Evolutionary conservation across 192 early-diverging fungal species (phyloP).

Genomic region (Ramicandelaber brevisporus): DNA sequence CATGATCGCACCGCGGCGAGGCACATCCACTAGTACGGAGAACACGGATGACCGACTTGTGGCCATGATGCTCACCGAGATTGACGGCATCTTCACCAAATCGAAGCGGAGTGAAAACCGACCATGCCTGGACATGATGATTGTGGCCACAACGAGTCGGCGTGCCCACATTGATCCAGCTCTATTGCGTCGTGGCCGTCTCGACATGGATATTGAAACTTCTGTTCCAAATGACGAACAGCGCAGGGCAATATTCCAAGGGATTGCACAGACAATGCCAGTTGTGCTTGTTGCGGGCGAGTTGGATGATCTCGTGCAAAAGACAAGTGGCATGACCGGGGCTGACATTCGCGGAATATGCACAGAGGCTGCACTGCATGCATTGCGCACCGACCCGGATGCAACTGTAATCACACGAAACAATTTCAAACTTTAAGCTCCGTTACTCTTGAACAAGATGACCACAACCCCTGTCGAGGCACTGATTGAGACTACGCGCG

Average conservation of each 20-base stretch:
- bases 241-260: constrained; percentile 15
- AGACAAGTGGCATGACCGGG: constrained; percentile 8
- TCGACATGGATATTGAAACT: constrained; percentile 37
- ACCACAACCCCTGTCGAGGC: no score
- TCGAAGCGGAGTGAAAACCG: not conserved
- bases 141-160: constrained; percentile 25
- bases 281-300: constrained; percentile 14
- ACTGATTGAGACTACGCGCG: constrained; percentile 2
- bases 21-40: constrained; percentile 38
- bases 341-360: not conserved
- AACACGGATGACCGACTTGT: constrained; percentile 69
- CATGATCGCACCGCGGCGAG: constrained; percentile 47
- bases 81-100: constrained; percentile 43
- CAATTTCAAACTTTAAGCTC: no score
- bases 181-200: constrained; percentile 40
- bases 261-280: constrained; percentile 20
- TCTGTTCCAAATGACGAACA: constrained; percentile 22
- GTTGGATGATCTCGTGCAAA: constrained; percentile 8
- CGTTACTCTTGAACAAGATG: no score
- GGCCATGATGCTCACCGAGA: constrained; percentile 61
- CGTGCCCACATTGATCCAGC: constrained; percentile 34
- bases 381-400: no score
- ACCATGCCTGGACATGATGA: constrained; percentile 8
- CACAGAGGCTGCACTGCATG: constrained; percentile 1
- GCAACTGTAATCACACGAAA: no score